phyloP scores from a whole-genome alignment of 129 eudicot genomes.

The Pulicaria dysenterica region DNA sequence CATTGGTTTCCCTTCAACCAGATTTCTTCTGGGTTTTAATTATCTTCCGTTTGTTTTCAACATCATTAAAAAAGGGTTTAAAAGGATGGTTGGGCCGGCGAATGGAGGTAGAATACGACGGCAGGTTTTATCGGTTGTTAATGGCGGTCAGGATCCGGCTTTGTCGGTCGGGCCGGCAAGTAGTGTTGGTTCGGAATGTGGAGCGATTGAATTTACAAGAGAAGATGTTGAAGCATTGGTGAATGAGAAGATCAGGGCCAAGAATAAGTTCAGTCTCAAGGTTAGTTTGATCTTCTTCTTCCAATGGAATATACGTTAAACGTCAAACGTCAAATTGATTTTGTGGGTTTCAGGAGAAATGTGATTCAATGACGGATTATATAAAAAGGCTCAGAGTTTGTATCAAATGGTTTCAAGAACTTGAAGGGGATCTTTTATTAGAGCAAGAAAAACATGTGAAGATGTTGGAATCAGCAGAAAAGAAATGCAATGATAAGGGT shows the following conservation, averaged over 20 bases:
- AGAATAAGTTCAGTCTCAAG: constrained; percentile 75
- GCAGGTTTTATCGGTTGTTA: constrained; percentile 66
- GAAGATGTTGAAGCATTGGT: constrained; percentile 86
- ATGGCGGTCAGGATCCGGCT: constrained; percentile 75
- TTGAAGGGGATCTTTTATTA: constrained; percentile 52
- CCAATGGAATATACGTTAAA: not conserved
- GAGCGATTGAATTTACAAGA: constrained; percentile 63
- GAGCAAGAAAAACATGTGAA: constrained; percentile 63
- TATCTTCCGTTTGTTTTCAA: constrained; percentile 23
- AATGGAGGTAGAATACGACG: constrained; percentile 46
- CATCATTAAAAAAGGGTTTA: constrained; percentile 25
- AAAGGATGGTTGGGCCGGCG: constrained; percentile 67
- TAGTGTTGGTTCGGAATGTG: constrained; percentile 58
- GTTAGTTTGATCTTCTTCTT: constrained; percentile 32
- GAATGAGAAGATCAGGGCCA: constrained; percentile 76
- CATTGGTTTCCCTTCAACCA: constrained; percentile 29
- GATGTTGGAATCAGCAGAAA: constrained; percentile 70
- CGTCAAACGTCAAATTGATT: not conserved
- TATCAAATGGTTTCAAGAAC: constrained; percentile 84
- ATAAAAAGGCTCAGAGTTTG: constrained; percentile 76
- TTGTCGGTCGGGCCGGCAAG: constrained; percentile 60
- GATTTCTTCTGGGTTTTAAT: constrained; percentile 3
- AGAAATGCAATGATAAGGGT: constrained; percentile 82
- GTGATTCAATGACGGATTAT: constrained; percentile 71
- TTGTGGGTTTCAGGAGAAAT: constrained; percentile 63